Base-by-base conservation (phyloP, 192 early-diverging fungal species). In the Linnemannia elongata region DNA sequence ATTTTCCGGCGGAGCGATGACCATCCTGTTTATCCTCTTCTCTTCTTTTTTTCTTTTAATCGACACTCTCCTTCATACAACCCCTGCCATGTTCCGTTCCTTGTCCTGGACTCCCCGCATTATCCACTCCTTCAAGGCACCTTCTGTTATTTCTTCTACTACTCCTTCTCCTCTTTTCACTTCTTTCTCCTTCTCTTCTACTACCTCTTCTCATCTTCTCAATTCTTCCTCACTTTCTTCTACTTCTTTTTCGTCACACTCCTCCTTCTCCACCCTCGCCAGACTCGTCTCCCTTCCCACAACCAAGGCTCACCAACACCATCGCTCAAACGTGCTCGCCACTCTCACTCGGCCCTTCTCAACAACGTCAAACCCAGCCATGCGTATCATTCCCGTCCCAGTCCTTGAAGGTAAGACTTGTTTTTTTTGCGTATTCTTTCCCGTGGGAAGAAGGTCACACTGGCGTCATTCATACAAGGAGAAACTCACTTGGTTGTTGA, bases 371-470 rank as follows among this genome's bases (percentile, higher is more conserved):
- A 22, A 15, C 1, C 33, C 41, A 38, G 41, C 30, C 69, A 86
- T 86, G 83, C 78, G 79, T 39, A 42, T 86, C 57, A 86, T 86
- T 72, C 78, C 83, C 1, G 83, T 86, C 13, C 83, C 83, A 10
- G 83, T 71, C 45, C 81, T 88, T 69, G 75, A 88, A 75, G 80
- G 82, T 83, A 81, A 44, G n/a, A 20, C 3, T 45, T 17, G 38
- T 69, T 15, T 77, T 39, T 77, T 38, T 44, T 38, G 0, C n/a
- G n/a, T 12, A 63, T 30, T 27, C 24, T 24, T 18, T 24, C 27
- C 30, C 30, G 30, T 66, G 60, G 13, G 30, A 66, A 66, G 12
- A 52, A 52, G 17, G 49, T 20, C 49, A 52, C 49, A 18, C 49
- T 20, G 49, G 18, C 17, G 17, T 52, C 49, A 52, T 52, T 52